phyloP scores from a whole-genome alignment of 352 stramenopile genomes.

The Thalassiosira delicatula region DNA sequence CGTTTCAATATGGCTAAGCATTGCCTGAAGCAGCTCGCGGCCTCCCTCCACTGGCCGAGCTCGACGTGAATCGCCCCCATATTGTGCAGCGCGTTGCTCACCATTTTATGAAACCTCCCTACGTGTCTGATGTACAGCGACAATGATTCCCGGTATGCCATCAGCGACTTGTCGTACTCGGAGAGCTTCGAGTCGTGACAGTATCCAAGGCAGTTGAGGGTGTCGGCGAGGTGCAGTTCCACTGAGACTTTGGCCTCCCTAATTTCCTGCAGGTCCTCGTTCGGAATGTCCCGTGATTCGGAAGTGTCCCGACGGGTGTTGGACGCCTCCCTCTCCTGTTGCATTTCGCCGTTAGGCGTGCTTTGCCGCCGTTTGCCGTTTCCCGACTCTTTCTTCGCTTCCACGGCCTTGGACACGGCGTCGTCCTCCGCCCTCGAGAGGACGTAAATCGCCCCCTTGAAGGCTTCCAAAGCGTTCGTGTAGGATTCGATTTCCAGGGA shows the following conservation, averaged over 20 bases:
- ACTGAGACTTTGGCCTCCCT: slow-evolving; percentile 67
- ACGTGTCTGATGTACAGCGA: slow-evolving; percentile 73
- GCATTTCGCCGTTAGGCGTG: slow-evolving; percentile 16
- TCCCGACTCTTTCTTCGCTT: slow-evolving; percentile 12
- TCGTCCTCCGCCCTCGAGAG: slow-evolving; percentile 50
- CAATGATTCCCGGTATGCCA: slow-evolving; percentile 71
- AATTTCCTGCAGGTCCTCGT: slow-evolving; percentile 62
- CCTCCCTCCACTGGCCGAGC: slow-evolving; percentile 67
- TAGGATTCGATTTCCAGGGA: slow-evolving; percentile 62
- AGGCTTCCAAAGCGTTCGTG: slow-evolving; percentile 64
- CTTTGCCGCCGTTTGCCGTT: slow-evolving; percentile 14
- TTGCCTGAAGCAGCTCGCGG: slow-evolving; percentile 64
- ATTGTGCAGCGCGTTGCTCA: slow-evolving; percentile 71
- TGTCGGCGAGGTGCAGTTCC: slow-evolving; percentile 73
- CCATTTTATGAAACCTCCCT: slow-evolving; percentile 64
- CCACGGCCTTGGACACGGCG: background rate
- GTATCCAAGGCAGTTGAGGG: slow-evolving; percentile 69
- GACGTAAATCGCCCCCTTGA: slow-evolving; percentile 61
- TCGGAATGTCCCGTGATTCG: slow-evolving; percentile 12
- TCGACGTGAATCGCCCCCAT: slow-evolving; percentile 73
- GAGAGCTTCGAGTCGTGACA: slow-evolving; percentile 68
- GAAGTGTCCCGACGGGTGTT: slow-evolving; percentile 27
- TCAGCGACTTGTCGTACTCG: slow-evolving; percentile 63
- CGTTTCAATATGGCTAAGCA: slow-evolving; percentile 66
- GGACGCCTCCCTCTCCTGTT: slow-evolving; percentile 21